Conservation (phyloP, 2,329 filamentous ascomycete genomes). For the Clathrospora elynae region DNA sequence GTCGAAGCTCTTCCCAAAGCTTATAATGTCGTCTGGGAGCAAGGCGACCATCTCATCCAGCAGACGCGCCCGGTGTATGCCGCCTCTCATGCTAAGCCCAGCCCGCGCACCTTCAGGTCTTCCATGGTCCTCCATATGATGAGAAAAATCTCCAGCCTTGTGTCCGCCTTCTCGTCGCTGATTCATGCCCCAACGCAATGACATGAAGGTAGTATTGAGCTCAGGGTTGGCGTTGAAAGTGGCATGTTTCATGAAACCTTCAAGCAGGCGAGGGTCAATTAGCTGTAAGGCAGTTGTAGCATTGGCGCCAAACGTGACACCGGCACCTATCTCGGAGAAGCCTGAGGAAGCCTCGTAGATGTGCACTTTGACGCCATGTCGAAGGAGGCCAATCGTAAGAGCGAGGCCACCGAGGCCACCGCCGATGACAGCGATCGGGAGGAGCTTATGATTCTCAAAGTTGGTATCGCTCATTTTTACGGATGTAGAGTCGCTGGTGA, state of each 20-base stretch:
- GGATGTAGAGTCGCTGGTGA: too few relatives aligned
- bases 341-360: slow-evolving; percentile 35
- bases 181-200: slow-evolving; percentile 24
- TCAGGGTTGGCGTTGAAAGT: slow-evolving; percentile 27
- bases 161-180: slow-evolving; percentile 13
- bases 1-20: slow-evolving; percentile 28
- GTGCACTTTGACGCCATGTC: slow-evolving; percentile 27
- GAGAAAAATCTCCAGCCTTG: slow-evolving; percentile 27
- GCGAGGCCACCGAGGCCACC: slow-evolving; percentile 39
- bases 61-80: slow-evolving; percentile 33
- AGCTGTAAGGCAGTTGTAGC: slow-evolving; percentile 29
- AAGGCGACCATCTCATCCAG: slow-evolving; percentile 29
- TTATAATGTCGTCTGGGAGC: slow-evolving; percentile 22
- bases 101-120: slow-evolving; percentile 6
- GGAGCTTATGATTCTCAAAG: slow-evolving; percentile 1
- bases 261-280: slow-evolving; percentile 26
- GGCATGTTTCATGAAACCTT: slow-evolving; percentile 34
- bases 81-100: slow-evolving; percentile 22
- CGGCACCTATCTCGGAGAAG: slow-evolving; percentile 38
- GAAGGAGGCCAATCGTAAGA: slow-evolving; percentile 35
- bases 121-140: slow-evolving; percentile 19
- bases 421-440: slow-evolving; percentile 36
- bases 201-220: slow-evolving; percentile 20
- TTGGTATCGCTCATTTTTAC: too few relatives aligned
- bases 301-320: slow-evolving; percentile 37